Evolutionary conservation across 352 stramenopile species (phyloP), one percentile per base, ranked within the genome.

Genomic region (Pythium brachiatum): DNA sequence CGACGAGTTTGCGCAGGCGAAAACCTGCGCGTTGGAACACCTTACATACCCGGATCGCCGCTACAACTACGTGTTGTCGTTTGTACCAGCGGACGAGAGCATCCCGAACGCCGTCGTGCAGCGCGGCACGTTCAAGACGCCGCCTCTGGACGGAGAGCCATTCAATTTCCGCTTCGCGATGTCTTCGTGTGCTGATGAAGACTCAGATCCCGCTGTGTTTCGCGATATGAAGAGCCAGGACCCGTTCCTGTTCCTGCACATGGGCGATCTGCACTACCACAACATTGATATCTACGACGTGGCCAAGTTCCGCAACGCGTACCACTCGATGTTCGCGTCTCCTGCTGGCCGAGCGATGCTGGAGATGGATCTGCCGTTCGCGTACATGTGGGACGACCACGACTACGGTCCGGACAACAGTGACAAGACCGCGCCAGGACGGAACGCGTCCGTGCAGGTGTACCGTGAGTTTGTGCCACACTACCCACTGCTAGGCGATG

Each of bases 331-430:
- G 12, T 91, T 95, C 60, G 69, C 79, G 29, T 92, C 82, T 2
- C 81, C 82, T 6, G 66, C 83, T 0, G 86, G 86, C 15, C 64
- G 70, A 41, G 79, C 81, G 15, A 92, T 95, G 84, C 60, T 92
- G n/a, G 77, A 55, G 12, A 94, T 94, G 83, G 73, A 94, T 41
- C 54, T 96, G 8, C 88, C 89, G 3, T 89, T 96, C 55, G 83
- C 74, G 16, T 95, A 96, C 66, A 96, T 95, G 86, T 97, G 85
- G 83, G 85, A 95, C 62, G 89, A 97, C 72, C 89, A 97, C 69
- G 89, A 97, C 64, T 97, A 86, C 60, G 89, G 88, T 27, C 86
- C 85, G 29, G 87, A 97, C 73, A 96, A 97, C 59, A 94, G 85
- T 25, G 83, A 97, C 65, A 79, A 80, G 53, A 92, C 76, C 16